Percentiles rank a stretch among this genome's conserved stretches.
Evolutionary conservation across 2,329 filamentous ascomycete genomes (phyloP).

Genomic region (Colletotrichum trifolii): DNA sequence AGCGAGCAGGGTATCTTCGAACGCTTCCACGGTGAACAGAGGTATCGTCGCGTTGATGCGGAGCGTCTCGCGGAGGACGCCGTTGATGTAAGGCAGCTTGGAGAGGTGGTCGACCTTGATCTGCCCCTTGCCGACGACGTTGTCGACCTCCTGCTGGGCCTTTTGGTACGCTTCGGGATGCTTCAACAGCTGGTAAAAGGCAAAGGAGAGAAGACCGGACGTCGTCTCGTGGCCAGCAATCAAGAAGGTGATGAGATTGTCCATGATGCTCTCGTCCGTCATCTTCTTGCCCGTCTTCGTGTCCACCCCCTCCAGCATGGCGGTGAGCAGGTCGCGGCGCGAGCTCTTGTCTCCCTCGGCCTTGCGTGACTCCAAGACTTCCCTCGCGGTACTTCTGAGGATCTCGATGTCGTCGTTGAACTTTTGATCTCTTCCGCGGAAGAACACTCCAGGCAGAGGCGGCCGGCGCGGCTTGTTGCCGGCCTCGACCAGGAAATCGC

Average conservation of each 20-base stretch:
- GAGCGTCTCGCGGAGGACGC: slow-evolving; percentile 67
- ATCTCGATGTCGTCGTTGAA: slow-evolving; percentile 62
- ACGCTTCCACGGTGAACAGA: slow-evolving; percentile 43
- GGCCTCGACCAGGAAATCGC: slow-evolving; percentile 65
- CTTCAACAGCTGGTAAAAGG: slow-evolving; percentile 73
- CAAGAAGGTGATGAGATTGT: slow-evolving; percentile 77
- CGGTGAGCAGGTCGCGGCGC: slow-evolving; percentile 71
- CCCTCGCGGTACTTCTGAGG: slow-evolving; percentile 62
- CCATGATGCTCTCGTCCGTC: slow-evolving; percentile 67
- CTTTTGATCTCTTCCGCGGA: slow-evolving; percentile 54
- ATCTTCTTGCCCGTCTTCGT: slow-evolving; percentile 71
- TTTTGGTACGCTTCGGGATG: slow-evolving; percentile 69
- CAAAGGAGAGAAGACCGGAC: slow-evolving; percentile 72
- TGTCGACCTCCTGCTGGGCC: slow-evolving; percentile 75
- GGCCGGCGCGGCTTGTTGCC: slow-evolving; percentile 61
- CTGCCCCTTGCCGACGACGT: slow-evolving; percentile 67
- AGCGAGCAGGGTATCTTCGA: slow-evolving; percentile 56
- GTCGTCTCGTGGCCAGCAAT: slow-evolving; percentile 78
- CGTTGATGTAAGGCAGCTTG: slow-evolving; percentile 72
- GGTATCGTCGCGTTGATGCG: slow-evolving; percentile 45
- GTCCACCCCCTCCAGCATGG: slow-evolving; percentile 73
- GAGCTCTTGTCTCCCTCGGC: slow-evolving; percentile 52
- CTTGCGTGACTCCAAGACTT: slow-evolving; percentile 69
- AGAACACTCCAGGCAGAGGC: slow-evolving; percentile 58
- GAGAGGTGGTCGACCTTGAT: slow-evolving; percentile 69